phyloP scores from a whole-genome alignment of 345 rosid genomes.

The Citrus unshiu region DNA sequence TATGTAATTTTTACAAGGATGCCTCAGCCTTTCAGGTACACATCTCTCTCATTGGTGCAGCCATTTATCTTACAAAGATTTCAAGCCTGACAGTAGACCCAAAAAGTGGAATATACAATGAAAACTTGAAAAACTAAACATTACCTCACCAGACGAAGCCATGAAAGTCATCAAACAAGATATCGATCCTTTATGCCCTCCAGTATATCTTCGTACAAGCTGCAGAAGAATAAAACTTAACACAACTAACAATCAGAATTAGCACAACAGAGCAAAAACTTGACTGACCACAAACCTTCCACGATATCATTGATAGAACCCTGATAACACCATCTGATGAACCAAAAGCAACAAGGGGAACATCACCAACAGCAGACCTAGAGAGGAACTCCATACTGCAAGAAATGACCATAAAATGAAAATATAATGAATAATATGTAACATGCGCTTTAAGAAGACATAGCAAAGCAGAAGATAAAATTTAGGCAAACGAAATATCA shows the following conservation, averaged over 20 bases:
- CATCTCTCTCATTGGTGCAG: neutral
- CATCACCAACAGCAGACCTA: conserved; percentile 78
- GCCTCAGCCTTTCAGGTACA: neutral
- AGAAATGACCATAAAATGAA: conserved; percentile 6
- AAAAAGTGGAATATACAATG: neutral
- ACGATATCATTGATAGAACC: conserved; percentile 98
- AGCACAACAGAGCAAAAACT: conserved; percentile 13
- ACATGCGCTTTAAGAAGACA: neutral
- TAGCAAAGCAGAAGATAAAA: neutral
- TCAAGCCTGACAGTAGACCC: neutral
- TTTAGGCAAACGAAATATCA: neutral
- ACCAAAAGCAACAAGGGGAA: conserved; percentile 98
- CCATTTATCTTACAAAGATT: neutral
- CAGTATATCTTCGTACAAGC: conserved; percentile 96
- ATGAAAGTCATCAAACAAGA: conserved; percentile 95
- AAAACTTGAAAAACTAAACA: conserved; percentile 11
- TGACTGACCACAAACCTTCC: conserved; percentile 68
- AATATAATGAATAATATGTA: neutral
- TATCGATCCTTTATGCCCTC: conserved; percentile 96
- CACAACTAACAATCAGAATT: conserved; percentile 8
- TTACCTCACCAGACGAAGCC: conserved; percentile 98
- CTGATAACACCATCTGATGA: conserved; percentile 97
- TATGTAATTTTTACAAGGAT: neutral
- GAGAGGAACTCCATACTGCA: conserved; percentile 94
- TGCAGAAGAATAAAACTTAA: conserved; percentile 35